Percentiles rank a stretch among this genome's conserved stretches.
Evolutionary conservation across 2,329 filamentous ascomycete genomes (phyloP).

Genomic region (Phialophora chinensis): DNA sequence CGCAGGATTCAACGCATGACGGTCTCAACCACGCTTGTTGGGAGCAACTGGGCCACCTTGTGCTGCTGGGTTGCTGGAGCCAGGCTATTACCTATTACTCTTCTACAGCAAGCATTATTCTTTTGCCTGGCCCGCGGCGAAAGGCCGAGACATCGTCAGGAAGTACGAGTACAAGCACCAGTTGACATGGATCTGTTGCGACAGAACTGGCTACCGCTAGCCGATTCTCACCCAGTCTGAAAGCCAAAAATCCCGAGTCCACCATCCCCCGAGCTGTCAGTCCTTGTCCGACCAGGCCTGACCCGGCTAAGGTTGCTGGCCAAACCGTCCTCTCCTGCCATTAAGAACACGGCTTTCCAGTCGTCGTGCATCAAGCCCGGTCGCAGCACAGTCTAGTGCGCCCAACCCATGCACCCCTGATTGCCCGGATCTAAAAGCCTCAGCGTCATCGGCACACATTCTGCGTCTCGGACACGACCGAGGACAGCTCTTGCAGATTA

Average conservation of each 20-base stretch:
- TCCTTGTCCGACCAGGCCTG: conserved; percentile 12
- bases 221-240: conserved; percentile 19
- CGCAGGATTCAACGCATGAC: neutral
- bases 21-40: neutral
- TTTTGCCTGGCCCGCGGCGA: neutral
- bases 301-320: conserved; percentile 28
- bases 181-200: conserved; percentile 19
- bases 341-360: conserved; percentile 9
- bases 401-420: conserved; percentile 12
- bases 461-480: conserved; percentile 6
- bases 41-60: neutral
- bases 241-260: conserved; percentile 16
- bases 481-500: conserved; percentile 7
- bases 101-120: neutral
- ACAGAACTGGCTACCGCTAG: conserved; percentile 9
- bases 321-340: conserved; percentile 26
- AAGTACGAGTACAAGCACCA: conserved; percentile 1
- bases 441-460: conserved; percentile 19
- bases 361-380: conserved; percentile 19
- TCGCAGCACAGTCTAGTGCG: conserved; percentile 20
- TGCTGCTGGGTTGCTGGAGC: neutral
- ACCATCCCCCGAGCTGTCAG: conserved; percentile 6
- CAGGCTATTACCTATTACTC: neutral
- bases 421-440: conserved; percentile 16
- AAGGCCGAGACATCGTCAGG: neutral